Evolutionary conservation across 176 grass and related monocot genomes (phyloP).

Genomic region (Ampelocalamus luodianensis): DNA sequence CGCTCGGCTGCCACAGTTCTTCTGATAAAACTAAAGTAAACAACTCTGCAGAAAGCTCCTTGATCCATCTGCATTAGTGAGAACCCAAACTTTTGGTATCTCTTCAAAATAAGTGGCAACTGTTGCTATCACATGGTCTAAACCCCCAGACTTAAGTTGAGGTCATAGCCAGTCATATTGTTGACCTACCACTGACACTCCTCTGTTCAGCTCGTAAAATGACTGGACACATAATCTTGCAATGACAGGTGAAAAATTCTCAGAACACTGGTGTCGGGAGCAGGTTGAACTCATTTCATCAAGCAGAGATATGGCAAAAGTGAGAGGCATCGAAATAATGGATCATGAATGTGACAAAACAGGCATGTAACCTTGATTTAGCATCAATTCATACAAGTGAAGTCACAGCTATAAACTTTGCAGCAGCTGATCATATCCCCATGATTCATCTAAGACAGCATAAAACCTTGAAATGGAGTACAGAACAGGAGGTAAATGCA

Average conservation of each 20-base stretch:
- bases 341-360: not conserved
- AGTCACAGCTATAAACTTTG: conserved; percentile 1
- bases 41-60: not conserved
- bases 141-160: not conserved
- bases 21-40: not conserved
- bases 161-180: not conserved
- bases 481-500: conserved; percentile 30
- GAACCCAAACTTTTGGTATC: not conserved
- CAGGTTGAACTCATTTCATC: not conserved
- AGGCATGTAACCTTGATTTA: not conserved
- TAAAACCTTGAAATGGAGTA: not conserved
- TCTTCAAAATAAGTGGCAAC: not conserved
- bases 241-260: not conserved
- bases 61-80: not conserved
- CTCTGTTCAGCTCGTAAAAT: not conserved
- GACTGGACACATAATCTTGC: not conserved
- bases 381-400: conserved; percentile 1
- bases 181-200: not conserved
- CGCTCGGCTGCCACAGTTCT: no score
- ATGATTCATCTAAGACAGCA: conserved; percentile 3
- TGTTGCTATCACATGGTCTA: not conserved
- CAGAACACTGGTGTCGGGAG: not conserved
- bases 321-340: not conserved
- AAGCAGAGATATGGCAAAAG: not conserved
- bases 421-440: not conserved